Conservation (phyloP, 1,139 yeast genomes). For the Scheffersomyces parashehatae region DNA sequence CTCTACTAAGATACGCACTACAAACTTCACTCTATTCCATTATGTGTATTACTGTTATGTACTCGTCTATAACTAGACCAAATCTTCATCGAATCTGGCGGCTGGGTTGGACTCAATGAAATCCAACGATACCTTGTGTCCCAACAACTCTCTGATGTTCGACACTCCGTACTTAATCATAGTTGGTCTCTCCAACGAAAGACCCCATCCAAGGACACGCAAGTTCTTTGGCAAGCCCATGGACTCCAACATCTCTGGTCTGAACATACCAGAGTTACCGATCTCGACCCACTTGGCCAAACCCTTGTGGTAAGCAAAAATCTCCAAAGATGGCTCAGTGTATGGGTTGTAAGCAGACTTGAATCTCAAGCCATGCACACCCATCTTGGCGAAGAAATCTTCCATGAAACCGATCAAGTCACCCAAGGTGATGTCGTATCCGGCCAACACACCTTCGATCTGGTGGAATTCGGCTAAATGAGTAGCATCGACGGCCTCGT, state of each 20-base stretch:
- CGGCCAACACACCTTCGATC: constrained; percentile 98
- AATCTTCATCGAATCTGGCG: constrained; percentile 80
- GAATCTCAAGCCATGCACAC: constrained; percentile 91
- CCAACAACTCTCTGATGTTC: constrained; percentile 91
- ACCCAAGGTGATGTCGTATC: constrained; percentile 91
- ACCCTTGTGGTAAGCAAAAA: constrained; percentile 95
- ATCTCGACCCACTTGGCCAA: constrained; percentile 97
- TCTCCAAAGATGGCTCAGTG: constrained; percentile 98
- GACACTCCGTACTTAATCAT: constrained; percentile 97
- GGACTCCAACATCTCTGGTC: constrained; percentile 98
- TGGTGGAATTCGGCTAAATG: constrained; percentile 99
- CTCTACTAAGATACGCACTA: background rate
- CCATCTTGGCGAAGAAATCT: constrained; percentile 95
- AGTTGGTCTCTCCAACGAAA: constrained; percentile 96
- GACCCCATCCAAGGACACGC: constrained; percentile 97
- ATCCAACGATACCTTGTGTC: constrained; percentile 90
- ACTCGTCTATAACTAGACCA: constrained; percentile 21
- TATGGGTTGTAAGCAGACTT: constrained; percentile 99
- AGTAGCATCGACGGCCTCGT: constrained; percentile 99
- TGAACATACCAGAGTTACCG: constrained; percentile 99
- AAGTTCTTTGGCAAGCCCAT: constrained; percentile 96
- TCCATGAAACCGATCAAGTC: constrained; percentile 98
- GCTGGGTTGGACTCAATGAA: constrained; percentile 97
- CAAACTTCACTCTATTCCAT: background rate
- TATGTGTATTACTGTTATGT: background rate